Percentiles rank a stretch among this genome's conserved stretches.
These are phyloP conservation scores for Lichtheimia ornata DNA, from an alignment of 371 early-diverging fungal species.

Conservation along the genomic window DNA sequence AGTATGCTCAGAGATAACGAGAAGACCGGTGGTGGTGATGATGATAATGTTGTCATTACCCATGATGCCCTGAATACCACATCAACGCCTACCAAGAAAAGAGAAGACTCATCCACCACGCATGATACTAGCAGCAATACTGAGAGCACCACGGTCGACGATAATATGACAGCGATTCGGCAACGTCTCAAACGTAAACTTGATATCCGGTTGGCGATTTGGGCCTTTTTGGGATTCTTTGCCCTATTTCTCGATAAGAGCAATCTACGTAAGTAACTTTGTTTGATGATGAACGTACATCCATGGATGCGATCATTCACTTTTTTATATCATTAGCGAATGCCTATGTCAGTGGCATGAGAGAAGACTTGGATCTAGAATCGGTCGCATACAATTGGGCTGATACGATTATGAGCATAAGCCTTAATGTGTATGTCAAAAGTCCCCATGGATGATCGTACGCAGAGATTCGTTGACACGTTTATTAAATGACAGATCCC, in stretches of 20 bases:
- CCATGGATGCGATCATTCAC: not conserved
- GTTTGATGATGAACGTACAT: too few species aligned
- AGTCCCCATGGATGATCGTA: not conserved
- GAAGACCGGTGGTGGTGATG: too few species aligned
- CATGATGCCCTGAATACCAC: too few species aligned
- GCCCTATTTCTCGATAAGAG: slow-evolving; percentile 74
- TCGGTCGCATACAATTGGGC: slow-evolving; percentile 60
- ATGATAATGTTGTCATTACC: too few species aligned
- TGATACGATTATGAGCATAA: slow-evolving; percentile 70
- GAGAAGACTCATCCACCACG: too few species aligned
- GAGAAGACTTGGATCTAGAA: slow-evolving; percentile 47
- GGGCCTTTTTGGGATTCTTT: slow-evolving; percentile 46
- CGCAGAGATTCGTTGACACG: not conserved
- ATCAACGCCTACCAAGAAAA: too few species aligned
- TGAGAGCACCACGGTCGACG: too few species aligned
- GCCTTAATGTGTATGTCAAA: slow-evolving; percentile 65
- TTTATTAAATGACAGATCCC: slow-evolving; percentile 14
- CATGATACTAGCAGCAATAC: too few species aligned
- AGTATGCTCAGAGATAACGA: too few species aligned
- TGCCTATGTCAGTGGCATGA: slow-evolving; percentile 54
- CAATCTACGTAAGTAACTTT: slow-evolving; percentile 66
- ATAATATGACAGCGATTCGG: too few species aligned
- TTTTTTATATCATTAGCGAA: slow-evolving; percentile 22
- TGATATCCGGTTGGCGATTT: slow-evolving; percentile 68
- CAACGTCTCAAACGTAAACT: slow-evolving; percentile 42